A percentile compares a stretch with the other conserved stretches of the same genome.
These are phyloP conservation scores for Letharia columbiana DNA, from an alignment of 495 filamentous ascomycete genomes.

Conservation along the genomic window DNA sequence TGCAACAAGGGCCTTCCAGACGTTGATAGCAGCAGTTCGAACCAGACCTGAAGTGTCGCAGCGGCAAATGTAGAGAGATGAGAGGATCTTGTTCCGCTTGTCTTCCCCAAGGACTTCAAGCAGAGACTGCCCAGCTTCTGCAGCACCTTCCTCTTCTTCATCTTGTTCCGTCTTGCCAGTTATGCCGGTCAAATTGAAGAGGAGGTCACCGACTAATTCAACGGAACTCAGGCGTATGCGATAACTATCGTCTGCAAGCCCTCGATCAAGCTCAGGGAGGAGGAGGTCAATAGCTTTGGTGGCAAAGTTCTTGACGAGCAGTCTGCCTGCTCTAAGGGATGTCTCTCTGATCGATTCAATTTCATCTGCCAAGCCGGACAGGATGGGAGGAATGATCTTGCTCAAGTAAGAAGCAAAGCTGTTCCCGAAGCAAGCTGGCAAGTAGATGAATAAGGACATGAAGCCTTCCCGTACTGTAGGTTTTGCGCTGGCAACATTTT, in stretches of 20 bases:
- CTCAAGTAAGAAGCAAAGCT: slow-evolving; percentile 93
- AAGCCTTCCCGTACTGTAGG: slow-evolving; percentile 89
- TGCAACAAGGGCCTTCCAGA: slow-evolving; percentile 95
- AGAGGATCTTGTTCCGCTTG: slow-evolving; percentile 89
- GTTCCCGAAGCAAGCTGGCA: slow-evolving; percentile 97
- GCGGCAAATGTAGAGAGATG: slow-evolving; percentile 91
- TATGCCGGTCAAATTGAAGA: slow-evolving; percentile 97
- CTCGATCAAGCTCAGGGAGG: slow-evolving; percentile 88
- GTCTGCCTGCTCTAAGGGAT: slow-evolving; percentile 79
- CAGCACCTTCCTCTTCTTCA: slow-evolving; percentile 64
- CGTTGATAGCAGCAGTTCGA: slow-evolving; percentile 77
- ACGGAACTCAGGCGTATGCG: slow-evolving; percentile 96
- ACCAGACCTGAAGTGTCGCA: slow-evolving; percentile 94
- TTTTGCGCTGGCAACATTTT: slow-evolving; percentile 90
- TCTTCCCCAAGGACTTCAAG: slow-evolving; percentile 91
- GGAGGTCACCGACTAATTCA: slow-evolving; percentile 88
- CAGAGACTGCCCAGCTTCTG: slow-evolving; percentile 81
- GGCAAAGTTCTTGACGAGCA: slow-evolving; percentile 96
- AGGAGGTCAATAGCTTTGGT: slow-evolving; percentile 88
- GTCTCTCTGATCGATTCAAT: slow-evolving; percentile 92
- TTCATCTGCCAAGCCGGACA: slow-evolving; percentile 90
- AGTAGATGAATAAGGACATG: slow-evolving; percentile 98
- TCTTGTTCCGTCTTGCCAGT: slow-evolving; percentile 74
- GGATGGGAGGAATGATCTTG: slow-evolving; percentile 92
- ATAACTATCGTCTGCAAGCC: slow-evolving; percentile 89